These are phyloP conservation scores for Arthrocladium fulminans DNA, from an alignment of 2,329 filamentous ascomycete genomes.

Conservation along the genomic window DNA sequence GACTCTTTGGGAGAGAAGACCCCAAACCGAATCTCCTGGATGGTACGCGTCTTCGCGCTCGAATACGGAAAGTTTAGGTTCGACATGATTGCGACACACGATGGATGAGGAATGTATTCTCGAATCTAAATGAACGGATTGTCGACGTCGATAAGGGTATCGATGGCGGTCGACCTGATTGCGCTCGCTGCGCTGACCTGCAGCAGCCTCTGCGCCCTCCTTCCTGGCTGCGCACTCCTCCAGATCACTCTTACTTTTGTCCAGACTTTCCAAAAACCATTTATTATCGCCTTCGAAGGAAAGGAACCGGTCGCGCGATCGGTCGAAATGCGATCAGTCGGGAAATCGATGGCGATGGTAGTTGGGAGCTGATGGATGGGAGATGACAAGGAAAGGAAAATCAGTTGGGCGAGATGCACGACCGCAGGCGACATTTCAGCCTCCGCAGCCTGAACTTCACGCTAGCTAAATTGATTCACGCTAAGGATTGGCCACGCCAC, in stretches of 20 bases:
- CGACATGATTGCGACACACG: slow-evolving; percentile 58
- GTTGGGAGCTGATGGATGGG: slow-evolving; percentile 4
- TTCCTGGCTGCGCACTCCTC: slow-evolving; percentile 1
- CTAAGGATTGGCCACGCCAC: background rate
- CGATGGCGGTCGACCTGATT: background rate
- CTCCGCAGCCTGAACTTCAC: background rate
- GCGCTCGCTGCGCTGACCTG: slow-evolving; percentile 1
- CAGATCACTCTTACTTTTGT: background rate
- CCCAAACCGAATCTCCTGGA: slow-evolving; percentile 98
- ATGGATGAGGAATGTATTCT: slow-evolving; percentile 16
- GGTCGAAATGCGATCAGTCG: slow-evolving; percentile 4
- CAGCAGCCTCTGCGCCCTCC: background rate
- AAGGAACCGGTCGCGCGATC: slow-evolving; percentile 9
- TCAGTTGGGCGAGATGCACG: background rate
- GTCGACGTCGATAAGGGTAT: slow-evolving; percentile 14
- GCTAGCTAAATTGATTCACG: background rate
- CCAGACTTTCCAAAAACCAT: slow-evolving; percentile 8
- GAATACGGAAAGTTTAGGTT: slow-evolving; percentile 86
- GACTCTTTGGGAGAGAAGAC: slow-evolving; percentile 97
- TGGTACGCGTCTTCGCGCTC: slow-evolving; percentile 90
- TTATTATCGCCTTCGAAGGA: background rate
- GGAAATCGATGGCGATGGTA: slow-evolving; percentile 1
- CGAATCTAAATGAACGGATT: slow-evolving; percentile 13
- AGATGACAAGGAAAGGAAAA: slow-evolving; percentile 6
- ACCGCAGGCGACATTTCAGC: background rate